Conservation (phyloP, 352 stramenopile species). For the Phytophthora meadii region DNA sequence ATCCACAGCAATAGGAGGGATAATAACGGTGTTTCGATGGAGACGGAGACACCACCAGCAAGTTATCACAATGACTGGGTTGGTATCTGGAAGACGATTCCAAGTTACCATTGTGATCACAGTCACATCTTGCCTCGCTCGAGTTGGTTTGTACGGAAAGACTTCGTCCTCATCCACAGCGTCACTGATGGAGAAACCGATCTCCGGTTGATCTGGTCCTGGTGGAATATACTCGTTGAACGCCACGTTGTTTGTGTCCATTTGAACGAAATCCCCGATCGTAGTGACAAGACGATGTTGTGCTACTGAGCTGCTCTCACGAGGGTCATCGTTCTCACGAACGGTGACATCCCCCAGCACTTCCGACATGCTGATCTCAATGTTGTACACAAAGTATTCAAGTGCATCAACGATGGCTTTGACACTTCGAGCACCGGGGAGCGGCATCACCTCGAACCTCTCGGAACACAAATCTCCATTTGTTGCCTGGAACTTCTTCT, state of each 20-base stretch:
- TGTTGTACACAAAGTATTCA: conserved; percentile 49
- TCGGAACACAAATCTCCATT: conserved; percentile 41
- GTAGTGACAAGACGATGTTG: conserved; percentile 48
- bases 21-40: conserved; percentile 16
- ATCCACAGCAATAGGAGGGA: conserved; percentile 17
- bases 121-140: conserved; percentile 40
- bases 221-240: conserved; percentile 38
- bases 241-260: conserved; percentile 50
- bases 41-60: conserved; percentile 37
- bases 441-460: conserved; percentile 54
- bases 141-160: conserved; percentile 42
- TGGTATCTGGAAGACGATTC: conserved; percentile 1
- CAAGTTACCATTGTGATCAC: conserved; percentile 9
- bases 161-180: conserved; percentile 48
- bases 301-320: conserved; percentile 26
- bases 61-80: conserved; percentile 22
- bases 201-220: conserved; percentile 16
- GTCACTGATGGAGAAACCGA: conserved; percentile 42
- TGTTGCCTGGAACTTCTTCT: conserved; percentile 47
- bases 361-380: conserved; percentile 59
- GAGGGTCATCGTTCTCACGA: conserved; percentile 53
- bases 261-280: conserved; percentile 28
- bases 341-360: conserved; percentile 51
- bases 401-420: conserved; percentile 51
- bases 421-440: conserved; percentile 30